Conservation (phyloP, 2,329 filamentous ascomycete genomes). For the Aspergillus sp. region DNA sequence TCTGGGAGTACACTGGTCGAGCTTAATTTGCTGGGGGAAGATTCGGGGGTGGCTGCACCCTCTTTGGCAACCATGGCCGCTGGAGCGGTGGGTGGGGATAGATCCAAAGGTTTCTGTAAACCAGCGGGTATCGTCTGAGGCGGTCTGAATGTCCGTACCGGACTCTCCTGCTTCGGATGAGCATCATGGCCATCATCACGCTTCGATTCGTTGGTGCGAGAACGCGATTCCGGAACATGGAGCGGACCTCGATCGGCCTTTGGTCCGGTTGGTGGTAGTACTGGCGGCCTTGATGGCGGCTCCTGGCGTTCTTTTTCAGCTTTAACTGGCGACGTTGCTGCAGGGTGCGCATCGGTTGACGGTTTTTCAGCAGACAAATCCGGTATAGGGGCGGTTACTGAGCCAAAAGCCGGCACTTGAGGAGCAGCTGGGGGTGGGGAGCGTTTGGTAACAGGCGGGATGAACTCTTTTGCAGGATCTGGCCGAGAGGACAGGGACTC, state of each 20-base stretch:
- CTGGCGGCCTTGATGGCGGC: conserved; percentile 18
- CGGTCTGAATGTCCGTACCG: conserved; percentile 24
- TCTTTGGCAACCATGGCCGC: conserved; percentile 35
- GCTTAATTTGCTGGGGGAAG: conserved; percentile 18
- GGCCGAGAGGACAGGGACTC: conserved; percentile 27
- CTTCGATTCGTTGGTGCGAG: conserved; percentile 25
- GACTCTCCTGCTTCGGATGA: conserved; percentile 25
- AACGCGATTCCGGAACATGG: conserved; percentile 24
- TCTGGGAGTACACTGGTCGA: conserved; percentile 27
- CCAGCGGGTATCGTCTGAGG: conserved; percentile 15
- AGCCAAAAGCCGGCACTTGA: conserved; percentile 46
- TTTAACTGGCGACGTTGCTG: conserved; percentile 6
- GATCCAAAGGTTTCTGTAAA: conserved; percentile 26
- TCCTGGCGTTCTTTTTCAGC: conserved; percentile 28
- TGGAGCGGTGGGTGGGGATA: conserved; percentile 38
- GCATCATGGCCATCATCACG: conserved; percentile 24
- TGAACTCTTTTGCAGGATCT: conserved; percentile 29
- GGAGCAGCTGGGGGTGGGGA: conserved; percentile 41
- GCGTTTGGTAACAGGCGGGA: conserved; percentile 25
- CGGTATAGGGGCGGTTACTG: conserved; percentile 31
- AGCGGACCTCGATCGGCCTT: conserved; percentile 40
- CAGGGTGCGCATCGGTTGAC: conserved; percentile 13
- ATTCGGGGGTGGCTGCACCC: conserved; percentile 20
- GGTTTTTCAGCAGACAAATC: conserved; percentile 23
- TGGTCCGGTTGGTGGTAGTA: conserved; percentile 45